A percentile compares a stretch with the other conserved stretches of the same genome.
Evolutionary conservation across 2,329 filamentous ascomycete genomes (phyloP).

Genomic region (Microsporum ferrugineum): DNA sequence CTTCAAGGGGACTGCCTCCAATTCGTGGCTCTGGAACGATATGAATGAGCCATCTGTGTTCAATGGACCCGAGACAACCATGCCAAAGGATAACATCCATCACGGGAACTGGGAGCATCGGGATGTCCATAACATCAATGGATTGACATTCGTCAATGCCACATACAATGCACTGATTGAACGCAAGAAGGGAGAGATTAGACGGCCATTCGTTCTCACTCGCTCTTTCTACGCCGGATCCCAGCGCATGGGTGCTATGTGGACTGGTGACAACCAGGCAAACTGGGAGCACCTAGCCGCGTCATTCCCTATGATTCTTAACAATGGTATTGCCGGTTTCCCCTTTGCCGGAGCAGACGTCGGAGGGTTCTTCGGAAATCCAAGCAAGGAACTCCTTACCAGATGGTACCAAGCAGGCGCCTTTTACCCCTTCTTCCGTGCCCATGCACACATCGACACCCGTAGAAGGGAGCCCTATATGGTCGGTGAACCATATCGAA

Average conservation of each 20-base stretch:
- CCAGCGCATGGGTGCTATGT: conserved; percentile 88
- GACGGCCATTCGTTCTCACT: conserved; percentile 84
- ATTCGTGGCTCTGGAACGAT: conserved; percentile 96
- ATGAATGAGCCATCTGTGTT: conserved; percentile 99
- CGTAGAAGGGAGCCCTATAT: conserved; percentile 90
- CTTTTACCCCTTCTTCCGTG: conserved; percentile 97
- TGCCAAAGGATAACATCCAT: conserved; percentile 97
- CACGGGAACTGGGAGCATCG: conserved; percentile 89
- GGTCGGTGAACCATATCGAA: conserved; percentile 68
- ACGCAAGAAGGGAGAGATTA: conserved; percentile 73
- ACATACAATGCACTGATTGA: conserved; percentile 75
- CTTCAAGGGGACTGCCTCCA: conserved; percentile 76
- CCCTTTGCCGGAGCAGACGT: conserved; percentile 94
- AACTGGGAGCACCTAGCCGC: conserved; percentile 84
- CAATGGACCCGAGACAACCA: conserved; percentile 94
- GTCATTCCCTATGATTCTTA: conserved; percentile 84
- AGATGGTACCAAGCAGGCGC: conserved; percentile 95
- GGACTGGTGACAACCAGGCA: conserved; percentile 96
- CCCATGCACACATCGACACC: conserved; percentile 91
- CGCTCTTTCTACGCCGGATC: conserved; percentile 85
- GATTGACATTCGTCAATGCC: conserved; percentile 89
- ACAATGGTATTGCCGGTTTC: conserved; percentile 83
- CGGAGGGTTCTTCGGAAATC: conserved; percentile 96
- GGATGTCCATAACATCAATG: conserved; percentile 91
- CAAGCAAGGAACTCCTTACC: conserved; percentile 77